Evolutionary conservation across 495 filamentous ascomycete species (phyloP).

Genomic region (Emericellopsis terricola): DNA sequence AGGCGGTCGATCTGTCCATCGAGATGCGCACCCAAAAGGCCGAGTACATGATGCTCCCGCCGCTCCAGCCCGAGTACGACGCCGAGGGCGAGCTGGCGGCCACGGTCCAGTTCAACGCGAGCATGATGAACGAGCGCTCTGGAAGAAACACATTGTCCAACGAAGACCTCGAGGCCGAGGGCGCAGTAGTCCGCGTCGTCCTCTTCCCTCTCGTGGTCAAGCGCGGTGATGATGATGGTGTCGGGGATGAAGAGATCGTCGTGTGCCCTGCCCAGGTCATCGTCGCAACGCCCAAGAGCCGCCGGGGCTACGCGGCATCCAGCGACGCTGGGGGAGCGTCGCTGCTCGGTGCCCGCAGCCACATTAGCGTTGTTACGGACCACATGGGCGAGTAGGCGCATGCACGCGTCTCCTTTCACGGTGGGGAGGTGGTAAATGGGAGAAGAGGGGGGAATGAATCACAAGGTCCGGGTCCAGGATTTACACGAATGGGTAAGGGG

Average conservation of each 20-base stretch:
- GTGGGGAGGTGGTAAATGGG: too few species aligned
- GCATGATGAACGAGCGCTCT: constrained; percentile 82
- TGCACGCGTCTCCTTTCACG: too few species aligned
- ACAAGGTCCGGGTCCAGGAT: too few species aligned
- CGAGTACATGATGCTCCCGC: constrained; percentile 94
- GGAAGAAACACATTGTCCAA: constrained; percentile 40
- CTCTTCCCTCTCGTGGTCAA: constrained; percentile 90
- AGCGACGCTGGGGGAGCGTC: constrained; percentile 11
- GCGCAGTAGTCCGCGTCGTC: constrained; percentile 71
- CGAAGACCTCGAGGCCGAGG: constrained; percentile 54
- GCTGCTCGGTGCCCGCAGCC: background rate
- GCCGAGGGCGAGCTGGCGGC: constrained; percentile 71
- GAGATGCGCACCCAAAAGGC: constrained; percentile 94
- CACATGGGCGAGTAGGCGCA: background rate
- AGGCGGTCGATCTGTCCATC: constrained; percentile 72
- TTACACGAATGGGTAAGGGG: too few species aligned
- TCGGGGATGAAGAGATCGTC: constrained; percentile 78
- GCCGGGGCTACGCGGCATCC: constrained; percentile 7
- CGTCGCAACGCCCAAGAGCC: constrained; percentile 21
- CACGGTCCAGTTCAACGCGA: constrained; percentile 72
- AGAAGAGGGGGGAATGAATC: too few species aligned
- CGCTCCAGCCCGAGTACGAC: constrained; percentile 89
- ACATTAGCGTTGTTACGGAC: constrained; percentile 6
- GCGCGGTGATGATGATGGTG: constrained; percentile 73
- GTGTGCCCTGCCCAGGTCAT: constrained; percentile 89